Conservation (phyloP, 2,329 filamentous ascomycete genomes). For the Fusarium domesticum region DNA sequence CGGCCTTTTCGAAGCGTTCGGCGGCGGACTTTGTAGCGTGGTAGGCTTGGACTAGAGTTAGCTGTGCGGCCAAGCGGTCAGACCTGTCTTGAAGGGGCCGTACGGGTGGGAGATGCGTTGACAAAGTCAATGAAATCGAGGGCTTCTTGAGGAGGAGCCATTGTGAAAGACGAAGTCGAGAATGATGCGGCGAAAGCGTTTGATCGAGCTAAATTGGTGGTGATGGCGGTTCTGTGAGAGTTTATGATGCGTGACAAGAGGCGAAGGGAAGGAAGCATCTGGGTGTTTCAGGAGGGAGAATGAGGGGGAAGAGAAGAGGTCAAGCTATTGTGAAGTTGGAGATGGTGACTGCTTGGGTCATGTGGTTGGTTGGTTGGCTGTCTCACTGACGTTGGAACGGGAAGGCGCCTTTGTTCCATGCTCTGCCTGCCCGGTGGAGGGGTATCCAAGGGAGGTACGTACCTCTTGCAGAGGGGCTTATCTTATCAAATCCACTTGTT, state of each 20-base stretch:
- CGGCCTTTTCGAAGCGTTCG: conserved; percentile 72
- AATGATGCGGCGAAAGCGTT: conserved; percentile 16
- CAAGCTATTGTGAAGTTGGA: conserved; percentile 11
- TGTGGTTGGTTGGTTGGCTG: conserved; percentile 25
- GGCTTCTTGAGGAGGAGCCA: conserved; percentile 57
- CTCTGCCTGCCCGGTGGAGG: no score
- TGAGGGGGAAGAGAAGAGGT: conserved; percentile 11
- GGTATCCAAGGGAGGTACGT: no score
- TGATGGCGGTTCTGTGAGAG: conserved; percentile 11
- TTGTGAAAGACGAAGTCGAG: conserved; percentile 37
- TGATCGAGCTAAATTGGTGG: conserved; percentile 2
- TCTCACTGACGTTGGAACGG: conserved; percentile 1
- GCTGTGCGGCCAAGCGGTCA: background rate
- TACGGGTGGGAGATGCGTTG: conserved; percentile 91
- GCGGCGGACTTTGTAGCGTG: conserved; percentile 84
- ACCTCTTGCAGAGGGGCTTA: conserved; percentile 13
- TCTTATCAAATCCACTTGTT: conserved; percentile 14
- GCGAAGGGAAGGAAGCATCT: conserved; percentile 22
- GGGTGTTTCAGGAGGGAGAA: conserved; percentile 7
- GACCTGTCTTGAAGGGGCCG: conserved; percentile 31
- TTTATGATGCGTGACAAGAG: conserved; percentile 14
- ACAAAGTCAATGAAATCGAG: conserved; percentile 90
- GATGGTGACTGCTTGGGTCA: conserved; percentile 10
- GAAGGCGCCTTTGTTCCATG: conserved; percentile 9
- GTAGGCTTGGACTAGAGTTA: conserved; percentile 62